Conservation (phyloP, 1,284 basidiomycete genomes). For the Laetiporus sulphureus region DNA sequence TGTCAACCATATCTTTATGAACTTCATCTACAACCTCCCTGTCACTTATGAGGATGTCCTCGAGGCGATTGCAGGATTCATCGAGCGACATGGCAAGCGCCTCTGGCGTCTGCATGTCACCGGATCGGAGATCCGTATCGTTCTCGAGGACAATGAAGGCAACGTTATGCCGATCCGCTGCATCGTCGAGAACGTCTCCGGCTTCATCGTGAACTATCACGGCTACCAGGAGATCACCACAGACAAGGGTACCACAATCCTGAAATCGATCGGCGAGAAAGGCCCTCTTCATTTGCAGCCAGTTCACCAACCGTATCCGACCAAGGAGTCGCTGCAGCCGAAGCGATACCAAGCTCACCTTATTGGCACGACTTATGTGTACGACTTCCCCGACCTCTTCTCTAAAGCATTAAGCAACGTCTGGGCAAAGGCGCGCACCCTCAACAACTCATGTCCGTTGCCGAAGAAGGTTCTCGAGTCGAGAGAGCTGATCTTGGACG, state of each 20-base stretch:
- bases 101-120: conserved; percentile 98
- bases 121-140: conserved; percentile 94
- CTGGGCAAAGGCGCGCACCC: conserved; percentile 73
- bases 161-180: conserved; percentile 94
- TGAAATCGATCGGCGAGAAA: conserved; percentile 95
- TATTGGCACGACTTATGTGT: conserved; percentile 96
- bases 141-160: conserved; percentile 89
- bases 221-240: conserved; percentile 98
- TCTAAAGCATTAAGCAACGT: conserved; percentile 93
- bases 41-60: conserved; percentile 96
- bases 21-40: conserved; percentile 95
- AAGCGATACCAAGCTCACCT: conserved; percentile 99
- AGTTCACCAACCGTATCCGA: conserved; percentile 88
- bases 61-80: conserved; percentile 93
- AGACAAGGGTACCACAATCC: conserved; percentile 89
- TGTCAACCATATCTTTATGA: conserved; percentile 96
- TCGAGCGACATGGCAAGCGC: conserved; percentile 96
- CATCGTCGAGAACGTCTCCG: conserved; percentile 97
- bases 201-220: conserved; percentile 98
- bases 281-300: conserved; percentile 92
- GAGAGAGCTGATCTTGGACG: conserved; percentile 90
- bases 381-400: conserved; percentile 99
- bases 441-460: conserved; percentile 60
- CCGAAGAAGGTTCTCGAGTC: conserved; percentile 81
- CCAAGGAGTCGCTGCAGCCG: conserved; percentile 98